Evolutionary conservation across 1,284 basidiomycete species (phyloP).

Genomic region (Xerocomus amazonicus): DNA sequence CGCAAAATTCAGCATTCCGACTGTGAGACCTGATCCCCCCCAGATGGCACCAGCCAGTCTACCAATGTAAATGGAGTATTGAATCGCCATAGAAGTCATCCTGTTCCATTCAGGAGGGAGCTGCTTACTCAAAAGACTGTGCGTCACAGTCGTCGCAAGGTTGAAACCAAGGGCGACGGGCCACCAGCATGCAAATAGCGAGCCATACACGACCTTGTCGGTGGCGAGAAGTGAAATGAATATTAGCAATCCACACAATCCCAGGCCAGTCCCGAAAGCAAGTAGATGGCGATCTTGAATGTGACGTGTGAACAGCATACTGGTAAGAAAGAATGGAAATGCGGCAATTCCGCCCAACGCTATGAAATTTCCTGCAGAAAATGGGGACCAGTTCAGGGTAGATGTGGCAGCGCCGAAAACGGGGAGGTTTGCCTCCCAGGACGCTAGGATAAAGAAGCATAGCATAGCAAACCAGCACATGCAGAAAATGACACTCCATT

Average conservation of each 20-base stretch:
- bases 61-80: conserved; percentile 65
- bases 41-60: conserved; percentile 62
- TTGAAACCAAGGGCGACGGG: conserved; percentile 68
- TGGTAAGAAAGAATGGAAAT: conserved; percentile 64
- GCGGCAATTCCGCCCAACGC: conserved; percentile 60
- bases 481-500: conserved; percentile 54
- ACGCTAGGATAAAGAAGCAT: conserved; percentile 69
- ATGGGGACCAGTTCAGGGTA: conserved; percentile 55
- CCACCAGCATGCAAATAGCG: conserved; percentile 64
- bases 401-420: conserved; percentile 49
- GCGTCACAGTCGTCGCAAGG: conserved; percentile 60
- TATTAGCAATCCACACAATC: conserved; percentile 50
- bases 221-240: conserved; percentile 45
- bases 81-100: conserved; percentile 53
- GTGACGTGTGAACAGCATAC: conserved; percentile 53
- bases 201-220: conserved; percentile 44
- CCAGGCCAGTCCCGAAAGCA: conserved; percentile 49
- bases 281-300: conserved; percentile 62
- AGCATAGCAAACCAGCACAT: conserved; percentile 76
- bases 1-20: conserved; percentile 62
- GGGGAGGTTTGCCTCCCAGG: conserved; percentile 71
- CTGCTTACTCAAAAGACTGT: conserved; percentile 64
- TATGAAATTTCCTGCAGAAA: conserved; percentile 66
- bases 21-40: conserved; percentile 61
- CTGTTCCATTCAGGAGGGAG: conserved; percentile 61